A percentile compares a stretch with the other conserved stretches of the same genome.
Conservation (phyloP, 108 stramenopile genomes). For the Cylindrotheca fusiformis region DNA sequence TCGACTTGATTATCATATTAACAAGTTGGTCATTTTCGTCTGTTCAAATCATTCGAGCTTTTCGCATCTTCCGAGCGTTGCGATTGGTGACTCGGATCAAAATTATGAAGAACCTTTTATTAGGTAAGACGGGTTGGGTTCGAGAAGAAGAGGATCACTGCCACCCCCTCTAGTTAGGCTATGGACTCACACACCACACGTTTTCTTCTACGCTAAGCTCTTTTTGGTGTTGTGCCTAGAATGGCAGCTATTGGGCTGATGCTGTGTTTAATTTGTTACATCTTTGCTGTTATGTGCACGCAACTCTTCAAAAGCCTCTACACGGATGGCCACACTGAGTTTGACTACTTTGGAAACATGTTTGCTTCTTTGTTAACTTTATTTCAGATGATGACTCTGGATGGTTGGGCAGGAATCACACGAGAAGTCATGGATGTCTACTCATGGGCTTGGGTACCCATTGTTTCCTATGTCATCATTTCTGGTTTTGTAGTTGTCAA, state of each 20-base stretch:
- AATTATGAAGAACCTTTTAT: slow-evolving; percentile 57
- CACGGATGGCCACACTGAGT: slow-evolving; percentile 17
- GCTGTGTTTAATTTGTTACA: slow-evolving; percentile 50
- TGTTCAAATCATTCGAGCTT: slow-evolving; percentile 70
- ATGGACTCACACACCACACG: background rate
- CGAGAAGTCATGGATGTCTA: slow-evolving; percentile 43
- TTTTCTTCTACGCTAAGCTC: slow-evolving; percentile 25
- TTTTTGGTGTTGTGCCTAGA: slow-evolving; percentile 60
- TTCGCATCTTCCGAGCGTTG: slow-evolving; percentile 73
- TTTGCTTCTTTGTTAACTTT: slow-evolving; percentile 51
- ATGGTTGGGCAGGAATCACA: slow-evolving; percentile 49
- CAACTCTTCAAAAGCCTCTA: slow-evolving; percentile 48
- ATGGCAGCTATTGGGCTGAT: slow-evolving; percentile 50
- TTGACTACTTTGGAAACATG: slow-evolving; percentile 56
- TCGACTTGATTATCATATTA: slow-evolving; percentile 69
- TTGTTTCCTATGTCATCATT: slow-evolving; percentile 63
- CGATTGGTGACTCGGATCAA: slow-evolving; percentile 71
- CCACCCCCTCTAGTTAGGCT: background rate
- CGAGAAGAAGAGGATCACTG: too few relatives aligned
- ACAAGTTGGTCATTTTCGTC: slow-evolving; percentile 57
- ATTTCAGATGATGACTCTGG: slow-evolving; percentile 58
- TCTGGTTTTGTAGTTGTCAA: slow-evolving; percentile 76
- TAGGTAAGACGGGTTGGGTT: too few relatives aligned
- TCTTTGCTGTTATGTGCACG: slow-evolving; percentile 74
- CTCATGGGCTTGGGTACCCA: slow-evolving; percentile 61